Evolutionary conservation across 495 filamentous ascomycete species (phyloP).

Genomic region (Penicillium turbatum): DNA sequence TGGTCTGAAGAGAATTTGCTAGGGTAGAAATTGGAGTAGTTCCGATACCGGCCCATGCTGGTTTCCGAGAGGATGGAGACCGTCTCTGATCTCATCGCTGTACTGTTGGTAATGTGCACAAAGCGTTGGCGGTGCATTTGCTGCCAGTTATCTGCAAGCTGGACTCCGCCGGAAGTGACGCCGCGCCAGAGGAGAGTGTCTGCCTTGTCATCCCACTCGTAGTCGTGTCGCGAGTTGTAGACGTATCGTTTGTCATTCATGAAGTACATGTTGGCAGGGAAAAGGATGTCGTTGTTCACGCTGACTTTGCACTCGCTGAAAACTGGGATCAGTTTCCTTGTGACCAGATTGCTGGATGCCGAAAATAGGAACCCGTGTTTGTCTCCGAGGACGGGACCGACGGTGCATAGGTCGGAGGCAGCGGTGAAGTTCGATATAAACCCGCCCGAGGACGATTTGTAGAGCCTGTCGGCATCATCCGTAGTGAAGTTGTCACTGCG

Average conservation of each 20-base stretch:
- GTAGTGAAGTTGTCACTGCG: slow-evolving; percentile 40
- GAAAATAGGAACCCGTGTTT: slow-evolving; percentile 70
- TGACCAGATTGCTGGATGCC: slow-evolving; percentile 47
- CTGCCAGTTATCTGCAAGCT: slow-evolving; percentile 31
- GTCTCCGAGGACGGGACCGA: slow-evolving; percentile 47
- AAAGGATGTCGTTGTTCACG: slow-evolving; percentile 74
- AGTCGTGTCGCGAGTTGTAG: slow-evolving; percentile 34
- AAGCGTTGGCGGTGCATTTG: slow-evolving; percentile 48
- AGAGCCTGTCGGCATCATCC: slow-evolving; percentile 28
- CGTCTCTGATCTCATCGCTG: slow-evolving; percentile 40
- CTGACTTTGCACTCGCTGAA: slow-evolving; percentile 74
- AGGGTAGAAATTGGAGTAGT: slow-evolving; percentile 28
- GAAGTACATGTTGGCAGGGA: slow-evolving; percentile 75
- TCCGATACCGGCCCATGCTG: slow-evolving; percentile 17
- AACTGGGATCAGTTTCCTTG: slow-evolving; percentile 57
- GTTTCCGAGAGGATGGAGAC: slow-evolving; percentile 19
- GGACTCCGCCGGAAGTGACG: slow-evolving; percentile 44
- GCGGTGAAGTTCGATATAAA: slow-evolving; percentile 63
- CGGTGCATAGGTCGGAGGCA: slow-evolving; percentile 60
- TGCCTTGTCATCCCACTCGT: slow-evolving; percentile 38
- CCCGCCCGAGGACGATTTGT: slow-evolving; percentile 43
- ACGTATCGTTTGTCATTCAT: slow-evolving; percentile 66
- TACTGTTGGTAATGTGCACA: slow-evolving; percentile 54
- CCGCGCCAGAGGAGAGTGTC: slow-evolving; percentile 49
- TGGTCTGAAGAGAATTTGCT: slow-evolving; percentile 29